Conservation (phyloP, 1,284 basidiomycete genomes). For the Wolfiporia cocos region DNA sequence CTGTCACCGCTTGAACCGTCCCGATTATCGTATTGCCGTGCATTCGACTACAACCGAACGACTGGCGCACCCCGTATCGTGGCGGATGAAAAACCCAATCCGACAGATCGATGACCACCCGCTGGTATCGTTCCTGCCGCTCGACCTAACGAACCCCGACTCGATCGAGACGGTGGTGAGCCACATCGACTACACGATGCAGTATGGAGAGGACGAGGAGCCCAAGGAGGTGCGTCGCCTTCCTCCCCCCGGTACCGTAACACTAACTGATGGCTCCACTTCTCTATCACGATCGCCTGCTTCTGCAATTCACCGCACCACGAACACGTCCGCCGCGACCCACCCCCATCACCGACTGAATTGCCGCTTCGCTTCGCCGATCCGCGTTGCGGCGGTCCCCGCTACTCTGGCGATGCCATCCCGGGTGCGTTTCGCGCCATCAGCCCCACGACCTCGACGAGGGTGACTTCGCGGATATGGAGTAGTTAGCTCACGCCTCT, state of each 20-base stretch:
- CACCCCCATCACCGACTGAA: too few species aligned
- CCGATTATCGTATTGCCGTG: neutral
- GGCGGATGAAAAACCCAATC: neutral
- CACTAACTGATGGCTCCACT: too few species aligned
- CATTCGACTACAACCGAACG: neutral
- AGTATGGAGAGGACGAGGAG: slow-evolving; percentile 93
- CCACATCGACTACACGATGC: slow-evolving; percentile 97
- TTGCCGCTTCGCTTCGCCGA: too few species aligned
- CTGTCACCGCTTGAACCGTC: neutral
- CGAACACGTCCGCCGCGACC: too few species aligned
- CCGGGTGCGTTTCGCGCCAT: slow-evolving; percentile 13
- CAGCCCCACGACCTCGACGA: slow-evolving; percentile 86
- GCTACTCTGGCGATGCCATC: neutral
- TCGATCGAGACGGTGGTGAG: slow-evolving; percentile 88
- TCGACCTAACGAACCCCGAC: slow-evolving; percentile 89
- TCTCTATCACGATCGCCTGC: too few species aligned
- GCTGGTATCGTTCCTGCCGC: slow-evolving; percentile 93
- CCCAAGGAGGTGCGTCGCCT: slow-evolving; percentile 70
- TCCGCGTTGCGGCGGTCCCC: neutral
- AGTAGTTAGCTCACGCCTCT: slow-evolving; percentile 32
- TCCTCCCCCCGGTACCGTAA: neutral
- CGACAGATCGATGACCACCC: slow-evolving; percentile 95
- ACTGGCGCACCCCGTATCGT: too few species aligned
- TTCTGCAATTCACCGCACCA: too few species aligned
- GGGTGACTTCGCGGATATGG: slow-evolving; percentile 75